Conservation (phyloP, 169 alveolate genomes). For the Amoebophrya sp. region DNA sequence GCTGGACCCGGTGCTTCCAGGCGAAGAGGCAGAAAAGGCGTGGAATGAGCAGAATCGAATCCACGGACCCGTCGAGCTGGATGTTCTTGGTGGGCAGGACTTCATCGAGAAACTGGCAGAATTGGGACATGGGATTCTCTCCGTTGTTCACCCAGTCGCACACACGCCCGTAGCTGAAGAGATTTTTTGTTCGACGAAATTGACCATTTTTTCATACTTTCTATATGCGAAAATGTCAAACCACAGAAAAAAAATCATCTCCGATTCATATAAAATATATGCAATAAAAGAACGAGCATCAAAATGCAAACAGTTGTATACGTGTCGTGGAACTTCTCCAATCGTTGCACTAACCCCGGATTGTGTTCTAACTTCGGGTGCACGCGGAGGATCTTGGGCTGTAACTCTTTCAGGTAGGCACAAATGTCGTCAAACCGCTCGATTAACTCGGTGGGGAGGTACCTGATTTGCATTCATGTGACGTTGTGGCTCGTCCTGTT, state of each 20-base stretch:
- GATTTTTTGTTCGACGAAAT: background rate
- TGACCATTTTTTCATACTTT: background rate
- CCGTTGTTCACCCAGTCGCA: background rate
- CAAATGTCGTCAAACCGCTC: background rate
- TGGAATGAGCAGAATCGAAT: background rate
- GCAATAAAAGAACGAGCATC: background rate
- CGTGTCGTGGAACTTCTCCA: background rate
- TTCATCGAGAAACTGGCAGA: background rate
- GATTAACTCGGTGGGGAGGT: background rate
- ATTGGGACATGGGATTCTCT: background rate
- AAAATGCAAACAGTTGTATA: background rate
- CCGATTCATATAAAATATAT: background rate
- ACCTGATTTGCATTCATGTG: no score
- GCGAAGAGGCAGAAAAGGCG: constrained; percentile 5
- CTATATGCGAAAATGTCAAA: background rate
- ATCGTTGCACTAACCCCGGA: background rate
- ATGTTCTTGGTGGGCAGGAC: background rate
- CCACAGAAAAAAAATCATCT: background rate
- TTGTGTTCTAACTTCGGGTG: background rate
- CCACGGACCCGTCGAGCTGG: background rate
- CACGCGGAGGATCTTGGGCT: background rate
- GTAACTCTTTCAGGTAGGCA: background rate
- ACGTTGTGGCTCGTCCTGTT: no score
- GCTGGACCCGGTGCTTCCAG: no score
- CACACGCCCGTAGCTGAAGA: background rate